Percentiles rank a stretch among this genome's conserved stretches.
Evolutionary conservation across 768 basidiomycete species (phyloP).

Genomic region (Dacryopinax primogenitus): DNA sequence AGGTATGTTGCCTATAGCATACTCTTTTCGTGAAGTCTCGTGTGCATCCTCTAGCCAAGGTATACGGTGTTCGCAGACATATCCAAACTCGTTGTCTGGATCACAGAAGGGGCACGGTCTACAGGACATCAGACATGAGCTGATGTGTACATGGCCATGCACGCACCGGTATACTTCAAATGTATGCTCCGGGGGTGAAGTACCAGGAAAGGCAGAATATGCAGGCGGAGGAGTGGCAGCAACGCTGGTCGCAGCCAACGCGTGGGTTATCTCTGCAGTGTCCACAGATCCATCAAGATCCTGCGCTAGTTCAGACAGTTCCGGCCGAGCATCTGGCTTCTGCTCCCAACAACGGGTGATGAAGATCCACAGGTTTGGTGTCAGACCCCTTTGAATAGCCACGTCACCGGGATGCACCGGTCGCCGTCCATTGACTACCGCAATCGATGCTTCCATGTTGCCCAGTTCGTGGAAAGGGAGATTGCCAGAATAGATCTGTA

Average conservation of each 20-base stretch:
- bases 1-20: background rate
- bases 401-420: background rate
- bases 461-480: background rate
- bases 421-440: background rate
- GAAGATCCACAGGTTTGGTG: background rate
- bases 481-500: background rate
- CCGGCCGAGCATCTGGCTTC: background rate
- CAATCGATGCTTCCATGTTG: background rate
- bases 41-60: background rate
- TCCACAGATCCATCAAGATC: background rate
- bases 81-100: background rate
- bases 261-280: background rate
- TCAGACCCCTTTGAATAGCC: background rate
- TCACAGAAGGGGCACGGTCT: background rate
- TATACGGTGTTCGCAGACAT: background rate
- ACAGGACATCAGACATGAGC: background rate
- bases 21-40: background rate
- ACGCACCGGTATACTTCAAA: background rate
- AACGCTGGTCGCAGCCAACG: background rate
- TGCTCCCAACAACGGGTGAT: background rate
- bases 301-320: background rate
- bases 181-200: background rate
- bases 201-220: background rate
- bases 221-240: background rate
- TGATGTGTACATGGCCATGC: background rate